Evolutionary conservation across 2,329 filamentous ascomycete genomes (phyloP).

Genomic region (Colletotrichum camelliae): DNA sequence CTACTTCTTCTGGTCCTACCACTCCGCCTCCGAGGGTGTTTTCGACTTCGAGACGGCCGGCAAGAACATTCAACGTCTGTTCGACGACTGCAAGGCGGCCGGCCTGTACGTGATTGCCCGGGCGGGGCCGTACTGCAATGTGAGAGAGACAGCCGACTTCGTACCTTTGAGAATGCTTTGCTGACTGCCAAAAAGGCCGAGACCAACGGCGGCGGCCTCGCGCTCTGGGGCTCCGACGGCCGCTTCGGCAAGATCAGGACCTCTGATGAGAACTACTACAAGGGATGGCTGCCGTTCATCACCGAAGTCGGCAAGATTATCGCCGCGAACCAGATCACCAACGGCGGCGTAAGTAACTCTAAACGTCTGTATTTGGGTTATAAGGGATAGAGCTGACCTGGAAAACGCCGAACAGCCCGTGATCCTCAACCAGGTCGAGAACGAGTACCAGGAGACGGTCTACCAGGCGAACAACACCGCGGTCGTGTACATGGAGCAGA

Average conservation of each 20-base stretch:
- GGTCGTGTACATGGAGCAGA: slow-evolving; percentile 38
- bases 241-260: slow-evolving; percentile 43
- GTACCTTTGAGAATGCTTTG: neutral
- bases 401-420: slow-evolving; percentile 70
- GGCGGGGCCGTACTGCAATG: slow-evolving; percentile 79
- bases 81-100: slow-evolving; percentile 73
- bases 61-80: slow-evolving; percentile 66
- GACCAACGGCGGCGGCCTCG: slow-evolving; percentile 39
- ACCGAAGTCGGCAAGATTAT: slow-evolving; percentile 65
- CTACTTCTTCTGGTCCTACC: slow-evolving; percentile 80
- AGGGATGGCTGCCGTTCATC: slow-evolving; percentile 45
- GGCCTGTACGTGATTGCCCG: slow-evolving; percentile 79
- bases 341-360: slow-evolving; percentile 68
- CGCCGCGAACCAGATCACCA: slow-evolving; percentile 79
- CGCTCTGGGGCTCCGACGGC: slow-evolving; percentile 29
- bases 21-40: slow-evolving; percentile 73
- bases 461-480: slow-evolving; percentile 47
- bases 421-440: slow-evolving; percentile 81
- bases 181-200: slow-evolving; percentile 12
- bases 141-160: neutral
- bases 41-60: slow-evolving; percentile 65
- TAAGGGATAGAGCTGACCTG: too few species aligned
- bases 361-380: too few species aligned
- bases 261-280: slow-evolving; percentile 44
- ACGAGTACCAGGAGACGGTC: slow-evolving; percentile 71